Evolutionary conservation across 2,329 filamentous ascomycete genomes (phyloP).

Genomic region (Cyphellophora attinorum): DNA sequence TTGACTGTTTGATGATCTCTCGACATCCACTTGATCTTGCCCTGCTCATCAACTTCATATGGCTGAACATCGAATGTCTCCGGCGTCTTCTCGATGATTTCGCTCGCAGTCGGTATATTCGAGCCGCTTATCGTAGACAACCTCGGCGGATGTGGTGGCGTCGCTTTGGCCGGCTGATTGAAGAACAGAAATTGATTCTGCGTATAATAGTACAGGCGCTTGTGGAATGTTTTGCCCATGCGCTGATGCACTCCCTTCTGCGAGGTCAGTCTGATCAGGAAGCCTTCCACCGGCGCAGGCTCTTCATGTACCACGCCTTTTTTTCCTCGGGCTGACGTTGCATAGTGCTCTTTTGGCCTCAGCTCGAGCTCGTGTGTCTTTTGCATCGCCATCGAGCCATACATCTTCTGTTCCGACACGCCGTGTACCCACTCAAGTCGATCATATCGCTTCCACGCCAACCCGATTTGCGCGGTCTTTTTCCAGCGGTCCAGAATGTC

Average conservation of each 20-base stretch:
- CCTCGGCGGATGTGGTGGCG: slow-evolving; percentile 50
- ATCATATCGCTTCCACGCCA: slow-evolving; percentile 62
- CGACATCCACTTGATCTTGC: slow-evolving; percentile 48
- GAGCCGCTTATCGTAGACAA: slow-evolving; percentile 33
- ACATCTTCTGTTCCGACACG: slow-evolving; percentile 57
- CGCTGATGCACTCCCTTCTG: slow-evolving; percentile 50
- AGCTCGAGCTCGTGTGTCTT: slow-evolving; percentile 58
- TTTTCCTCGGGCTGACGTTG: slow-evolving; percentile 35
- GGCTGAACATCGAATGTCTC: slow-evolving; percentile 54
- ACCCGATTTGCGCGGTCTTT: slow-evolving; percentile 48
- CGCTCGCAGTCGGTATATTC: slow-evolving; percentile 41
- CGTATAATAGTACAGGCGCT: slow-evolving; percentile 55
- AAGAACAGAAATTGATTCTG: slow-evolving; percentile 57
- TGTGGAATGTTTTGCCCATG: slow-evolving; percentile 53
- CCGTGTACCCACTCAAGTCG: slow-evolving; percentile 60
- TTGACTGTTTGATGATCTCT: slow-evolving; percentile 37
- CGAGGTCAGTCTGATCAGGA: slow-evolving; percentile 55
- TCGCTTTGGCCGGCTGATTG: slow-evolving; percentile 49
- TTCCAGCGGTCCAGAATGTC: slow-evolving; percentile 52
- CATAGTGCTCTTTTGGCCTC: slow-evolving; percentile 56
- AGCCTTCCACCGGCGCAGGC: slow-evolving; percentile 55
- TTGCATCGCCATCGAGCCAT: slow-evolving; percentile 58
- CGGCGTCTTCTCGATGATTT: slow-evolving; percentile 49
- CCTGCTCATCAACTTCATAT: slow-evolving; percentile 42
- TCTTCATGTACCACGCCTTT: slow-evolving; percentile 38